phyloP scores from a whole-genome alignment of 164 flowering plant genomes.

The Macadamia tetraphylla region DNA sequence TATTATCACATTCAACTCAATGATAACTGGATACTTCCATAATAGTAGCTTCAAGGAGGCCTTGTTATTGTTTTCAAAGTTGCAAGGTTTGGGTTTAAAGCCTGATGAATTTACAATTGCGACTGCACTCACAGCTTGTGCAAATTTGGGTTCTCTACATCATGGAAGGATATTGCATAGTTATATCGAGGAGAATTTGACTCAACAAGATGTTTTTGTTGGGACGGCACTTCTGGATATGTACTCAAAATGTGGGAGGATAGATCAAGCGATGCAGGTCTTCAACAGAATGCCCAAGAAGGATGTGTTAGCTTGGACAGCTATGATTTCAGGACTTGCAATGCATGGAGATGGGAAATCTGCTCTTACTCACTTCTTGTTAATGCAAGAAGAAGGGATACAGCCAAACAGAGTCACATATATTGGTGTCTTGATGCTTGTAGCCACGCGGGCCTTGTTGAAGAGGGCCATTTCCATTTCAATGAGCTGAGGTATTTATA shows the following conservation, averaged over 20 bases:
- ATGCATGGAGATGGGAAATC: slow-evolving; percentile 3
- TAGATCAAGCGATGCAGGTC: slow-evolving; percentile 8
- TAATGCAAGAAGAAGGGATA: slow-evolving; percentile 7
- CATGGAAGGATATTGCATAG: slow-evolving; percentile 12
- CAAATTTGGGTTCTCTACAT: slow-evolving; percentile 4
- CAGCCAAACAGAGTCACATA: slow-evolving; percentile 10
- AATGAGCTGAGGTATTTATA: slow-evolving; percentile 1
- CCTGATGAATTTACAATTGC: slow-evolving; percentile 3
- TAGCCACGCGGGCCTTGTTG: slow-evolving; percentile 10
- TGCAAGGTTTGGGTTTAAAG: slow-evolving; percentile 1
- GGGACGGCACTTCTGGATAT: slow-evolving; percentile 11
- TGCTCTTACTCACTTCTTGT: slow-evolving; percentile 6
- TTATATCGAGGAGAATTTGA: slow-evolving; percentile 4
- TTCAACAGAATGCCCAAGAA: slow-evolving; percentile 9
- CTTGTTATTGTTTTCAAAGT: slow-evolving; percentile 2
- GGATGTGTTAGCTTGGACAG: slow-evolving; percentile 12
- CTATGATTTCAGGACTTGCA: slow-evolving; percentile 12
- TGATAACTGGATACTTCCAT: slow-evolving; percentile 13
- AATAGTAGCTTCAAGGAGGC: slow-evolving; percentile 8
- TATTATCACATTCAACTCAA: slow-evolving; percentile 6
- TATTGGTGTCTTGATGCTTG: slow-evolving; percentile 13
- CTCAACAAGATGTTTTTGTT: slow-evolving; percentile 3
- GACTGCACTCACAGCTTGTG: slow-evolving; percentile 8
- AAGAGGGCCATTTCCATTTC: slow-evolving; percentile 10
- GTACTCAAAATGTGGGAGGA: slow-evolving; percentile 12